Conservation (phyloP, 2,329 filamentous ascomycete species). For the Phoma herbarum region DNA sequence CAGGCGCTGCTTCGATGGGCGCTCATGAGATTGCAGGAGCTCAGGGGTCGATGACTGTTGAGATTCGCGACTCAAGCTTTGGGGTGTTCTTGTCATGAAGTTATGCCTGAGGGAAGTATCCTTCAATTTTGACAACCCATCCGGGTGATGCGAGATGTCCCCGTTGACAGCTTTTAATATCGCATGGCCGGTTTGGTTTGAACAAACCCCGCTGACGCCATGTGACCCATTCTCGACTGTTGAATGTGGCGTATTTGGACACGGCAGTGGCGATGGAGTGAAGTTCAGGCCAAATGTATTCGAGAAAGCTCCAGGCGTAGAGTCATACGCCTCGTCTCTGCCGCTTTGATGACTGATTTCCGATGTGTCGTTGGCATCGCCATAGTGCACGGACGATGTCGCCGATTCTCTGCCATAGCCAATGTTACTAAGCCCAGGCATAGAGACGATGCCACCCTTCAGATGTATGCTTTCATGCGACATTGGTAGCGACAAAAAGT, state of each 20-base stretch:
- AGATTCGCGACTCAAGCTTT: constrained; percentile 33
- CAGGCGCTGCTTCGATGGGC: constrained; percentile 29
- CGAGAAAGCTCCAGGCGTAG: constrained; percentile 41
- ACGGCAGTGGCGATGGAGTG: constrained; percentile 41
- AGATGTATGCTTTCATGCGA: constrained; percentile 45
- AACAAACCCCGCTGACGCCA: constrained; percentile 16
- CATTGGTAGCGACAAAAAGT: constrained; percentile 44
- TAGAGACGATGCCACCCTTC: constrained; percentile 43
- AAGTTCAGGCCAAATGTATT: constrained; percentile 41
- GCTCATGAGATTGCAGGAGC: constrained; percentile 35
- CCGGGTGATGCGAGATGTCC: constrained; percentile 16
- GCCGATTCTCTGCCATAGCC: constrained; percentile 52
- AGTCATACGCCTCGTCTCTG: constrained; percentile 44
- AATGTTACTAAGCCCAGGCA: constrained; percentile 48
- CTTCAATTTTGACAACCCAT: constrained; percentile 23
- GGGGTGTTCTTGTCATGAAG: constrained; percentile 36
- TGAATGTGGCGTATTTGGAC: constrained; percentile 37
- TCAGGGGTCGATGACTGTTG: constrained; percentile 47
- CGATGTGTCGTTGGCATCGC: constrained; percentile 49
- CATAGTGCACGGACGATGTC: constrained; percentile 52
- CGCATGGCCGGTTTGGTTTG: constrained; percentile 23
- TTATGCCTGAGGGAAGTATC: constrained; percentile 20
- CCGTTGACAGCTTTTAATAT: constrained; percentile 24
- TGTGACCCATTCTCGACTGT: constrained; percentile 27
- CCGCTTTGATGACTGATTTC: constrained; percentile 44